Conservation (phyloP, 2,329 filamentous ascomycete species). For the Tolypocladium inflatum region DNA sequence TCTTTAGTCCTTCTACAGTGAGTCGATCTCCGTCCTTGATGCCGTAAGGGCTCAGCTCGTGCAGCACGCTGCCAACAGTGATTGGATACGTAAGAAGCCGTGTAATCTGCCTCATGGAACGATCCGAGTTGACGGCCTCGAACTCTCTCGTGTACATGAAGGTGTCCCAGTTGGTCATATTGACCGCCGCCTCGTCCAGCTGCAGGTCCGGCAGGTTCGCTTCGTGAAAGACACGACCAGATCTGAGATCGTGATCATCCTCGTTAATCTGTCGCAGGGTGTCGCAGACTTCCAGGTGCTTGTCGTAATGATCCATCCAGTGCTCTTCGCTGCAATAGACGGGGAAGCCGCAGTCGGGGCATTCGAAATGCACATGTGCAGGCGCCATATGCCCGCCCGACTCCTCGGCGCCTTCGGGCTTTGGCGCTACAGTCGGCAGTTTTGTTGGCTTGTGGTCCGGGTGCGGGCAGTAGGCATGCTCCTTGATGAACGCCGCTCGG, state of each 20-base stretch:
- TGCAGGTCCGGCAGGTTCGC: constrained; percentile 85
- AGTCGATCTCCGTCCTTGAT: constrained; percentile 66
- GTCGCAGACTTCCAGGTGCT: constrained; percentile 87
- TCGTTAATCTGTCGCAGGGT: constrained; percentile 89
- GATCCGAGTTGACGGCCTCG: constrained; percentile 80
- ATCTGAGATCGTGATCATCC: constrained; percentile 90
- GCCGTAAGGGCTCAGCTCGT: constrained; percentile 89
- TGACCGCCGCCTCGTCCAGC: constrained; percentile 85
- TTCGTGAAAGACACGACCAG: constrained; percentile 85
- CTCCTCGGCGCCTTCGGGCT: constrained; percentile 51
- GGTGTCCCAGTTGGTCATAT: constrained; percentile 99
- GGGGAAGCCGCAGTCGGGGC: constrained; percentile 89
- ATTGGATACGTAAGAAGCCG: constrained; percentile 87
- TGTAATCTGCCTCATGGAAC: constrained; percentile 87
- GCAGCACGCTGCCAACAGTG: constrained; percentile 82
- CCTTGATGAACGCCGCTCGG: constrained; percentile 82
- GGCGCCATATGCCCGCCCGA: constrained; percentile 51
- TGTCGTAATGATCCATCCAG: constrained; percentile 93
- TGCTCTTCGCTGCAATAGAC: constrained; percentile 91
- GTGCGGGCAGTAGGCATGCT: constrained; percentile 90
- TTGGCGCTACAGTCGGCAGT: constrained; percentile 52
- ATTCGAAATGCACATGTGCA: constrained; percentile 84
- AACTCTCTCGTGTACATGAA: constrained; percentile 90
- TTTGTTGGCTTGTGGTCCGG: constrained; percentile 74
- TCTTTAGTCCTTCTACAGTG: constrained; percentile 85